Conservation (phyloP, 768 basidiomycete species). For the Russula griseocarnosa region DNA sequence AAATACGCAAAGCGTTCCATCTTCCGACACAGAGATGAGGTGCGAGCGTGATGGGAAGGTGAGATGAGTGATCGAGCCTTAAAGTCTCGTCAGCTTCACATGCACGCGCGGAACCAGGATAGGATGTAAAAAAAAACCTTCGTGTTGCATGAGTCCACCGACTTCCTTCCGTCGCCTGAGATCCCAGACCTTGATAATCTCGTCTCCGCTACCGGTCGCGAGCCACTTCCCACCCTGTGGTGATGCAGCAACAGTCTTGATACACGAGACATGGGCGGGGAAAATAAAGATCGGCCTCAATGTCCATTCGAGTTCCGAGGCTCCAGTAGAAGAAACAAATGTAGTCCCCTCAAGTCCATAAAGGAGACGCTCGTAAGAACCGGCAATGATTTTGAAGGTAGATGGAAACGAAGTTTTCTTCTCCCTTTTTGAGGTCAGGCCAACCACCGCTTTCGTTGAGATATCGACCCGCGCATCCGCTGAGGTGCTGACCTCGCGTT, state of each 20-base stretch:
- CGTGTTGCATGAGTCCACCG: constrained; percentile 90
- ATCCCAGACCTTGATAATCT: constrained; percentile 97
- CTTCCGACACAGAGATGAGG: constrained; percentile 87
- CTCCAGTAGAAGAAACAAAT: constrained; percentile 33
- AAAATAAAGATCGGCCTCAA: constrained; percentile 90
- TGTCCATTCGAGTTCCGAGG: constrained; percentile 35
- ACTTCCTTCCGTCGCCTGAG: constrained; percentile 86
- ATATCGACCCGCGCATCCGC: constrained; percentile 27
- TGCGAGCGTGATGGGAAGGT: constrained; percentile 85
- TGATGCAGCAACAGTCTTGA: constrained; percentile 85
- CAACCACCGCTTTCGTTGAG: neutral
- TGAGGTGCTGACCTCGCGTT: constrained; percentile 28
- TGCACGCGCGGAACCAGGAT: neutral
- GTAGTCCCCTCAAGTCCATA: constrained; percentile 80
- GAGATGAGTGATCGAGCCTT: constrained; percentile 90
- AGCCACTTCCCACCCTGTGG: constrained; percentile 94
- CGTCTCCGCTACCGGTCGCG: constrained; percentile 93
- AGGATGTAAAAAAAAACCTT: constrained; percentile 53
- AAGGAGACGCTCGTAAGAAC: constrained; percentile 94
- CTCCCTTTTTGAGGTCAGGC: constrained; percentile 21
- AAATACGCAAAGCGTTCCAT: constrained; percentile 87
- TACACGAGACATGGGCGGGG: constrained; percentile 91
- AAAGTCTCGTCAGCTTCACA: neutral
- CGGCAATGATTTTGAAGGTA: constrained; percentile 83
- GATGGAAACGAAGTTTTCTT: constrained; percentile 39